Percentiles rank a stretch among this genome's conserved stretches.
These are phyloP conservation scores for Buddleja alternifolia DNA, from an alignment of 257 asterid genomes.

Conservation along the genomic window DNA sequence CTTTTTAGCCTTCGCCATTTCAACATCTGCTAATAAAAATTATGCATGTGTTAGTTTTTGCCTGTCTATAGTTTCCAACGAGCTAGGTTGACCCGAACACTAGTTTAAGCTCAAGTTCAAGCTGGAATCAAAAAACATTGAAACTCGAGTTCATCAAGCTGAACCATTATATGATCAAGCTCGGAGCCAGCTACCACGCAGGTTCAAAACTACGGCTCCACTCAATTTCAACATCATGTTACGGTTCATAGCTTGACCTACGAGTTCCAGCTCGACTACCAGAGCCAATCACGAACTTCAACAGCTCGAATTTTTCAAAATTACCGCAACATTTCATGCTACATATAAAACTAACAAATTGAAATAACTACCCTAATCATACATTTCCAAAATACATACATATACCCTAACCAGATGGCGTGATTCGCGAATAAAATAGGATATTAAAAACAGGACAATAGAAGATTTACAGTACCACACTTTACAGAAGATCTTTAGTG, in stretches of 20 bases:
- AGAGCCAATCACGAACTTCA: neutral
- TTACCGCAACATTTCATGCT: neutral
- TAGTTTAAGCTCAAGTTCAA: neutral
- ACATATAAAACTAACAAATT: neutral
- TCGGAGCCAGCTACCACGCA: neutral
- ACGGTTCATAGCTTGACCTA: neutral
- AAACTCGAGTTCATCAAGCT: neutral
- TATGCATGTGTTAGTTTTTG: constrained; percentile 9
- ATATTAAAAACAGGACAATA: neutral
- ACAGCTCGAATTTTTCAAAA: neutral
- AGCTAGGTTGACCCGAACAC: neutral
- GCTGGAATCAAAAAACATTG: neutral
- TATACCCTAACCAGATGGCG: neutral
- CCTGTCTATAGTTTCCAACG: constrained; percentile 1
- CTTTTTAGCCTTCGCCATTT: constrained; percentile 92
- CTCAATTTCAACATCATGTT: constrained; percentile 8
- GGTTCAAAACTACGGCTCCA: neutral
- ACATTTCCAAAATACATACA: neutral
- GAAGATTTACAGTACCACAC: constrained; percentile 14
- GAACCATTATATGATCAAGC: neutral
- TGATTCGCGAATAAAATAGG: neutral
- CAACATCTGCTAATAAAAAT: constrained; percentile 31
- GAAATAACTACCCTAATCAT: constrained; percentile 2
- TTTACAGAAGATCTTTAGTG: constrained; percentile 8
- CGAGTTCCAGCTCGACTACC: neutral